Percentiles rank a stretch among this genome's conserved stretches.
Conservation (phyloP, 768 basidiomycete genomes). For the Mycena venus region DNA sequence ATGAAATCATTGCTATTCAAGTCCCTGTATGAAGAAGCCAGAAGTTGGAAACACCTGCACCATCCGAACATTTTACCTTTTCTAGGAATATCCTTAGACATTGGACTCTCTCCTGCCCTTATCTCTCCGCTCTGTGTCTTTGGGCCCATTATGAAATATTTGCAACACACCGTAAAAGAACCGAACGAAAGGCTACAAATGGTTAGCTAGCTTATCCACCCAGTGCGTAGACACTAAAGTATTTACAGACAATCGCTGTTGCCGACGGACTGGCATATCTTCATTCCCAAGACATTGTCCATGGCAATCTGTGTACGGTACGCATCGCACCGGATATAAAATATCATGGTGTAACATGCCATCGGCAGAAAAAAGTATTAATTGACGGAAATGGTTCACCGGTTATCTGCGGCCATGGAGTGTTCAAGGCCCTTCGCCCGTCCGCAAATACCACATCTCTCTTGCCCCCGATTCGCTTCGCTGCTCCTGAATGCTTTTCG, state of each 20-base stretch:
- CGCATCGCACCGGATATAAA: background rate
- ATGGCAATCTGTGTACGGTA: constrained; percentile 33
- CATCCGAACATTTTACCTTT: constrained; percentile 26
- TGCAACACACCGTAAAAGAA: background rate
- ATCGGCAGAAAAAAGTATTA: constrained; percentile 29
- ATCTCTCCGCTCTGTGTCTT: constrained; percentile 25
- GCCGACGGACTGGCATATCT: constrained; percentile 31
- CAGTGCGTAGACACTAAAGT: background rate
- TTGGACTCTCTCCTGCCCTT: constrained; percentile 30
- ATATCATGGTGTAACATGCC: background rate
- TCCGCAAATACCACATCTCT: constrained; percentile 8
- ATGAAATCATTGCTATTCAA: background rate
- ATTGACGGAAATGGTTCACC: constrained; percentile 1
- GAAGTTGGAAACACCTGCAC: constrained; percentile 11
- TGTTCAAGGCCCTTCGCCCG: background rate
- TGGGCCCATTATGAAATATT: constrained; percentile 26
- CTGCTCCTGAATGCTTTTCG: constrained; percentile 28
- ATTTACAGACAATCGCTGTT: constrained; percentile 16
- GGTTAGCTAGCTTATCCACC: background rate
- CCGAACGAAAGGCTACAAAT: constrained; percentile 8
- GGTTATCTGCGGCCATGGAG: constrained; percentile 26
- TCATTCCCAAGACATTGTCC: constrained; percentile 30
- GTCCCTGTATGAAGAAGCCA: constrained; percentile 9
- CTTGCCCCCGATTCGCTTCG: constrained; percentile 19
- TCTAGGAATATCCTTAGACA: constrained; percentile 24